Base-by-base conservation (phyloP, 495 filamentous ascomycete species). In the Lichenothelia convexa region DNA sequence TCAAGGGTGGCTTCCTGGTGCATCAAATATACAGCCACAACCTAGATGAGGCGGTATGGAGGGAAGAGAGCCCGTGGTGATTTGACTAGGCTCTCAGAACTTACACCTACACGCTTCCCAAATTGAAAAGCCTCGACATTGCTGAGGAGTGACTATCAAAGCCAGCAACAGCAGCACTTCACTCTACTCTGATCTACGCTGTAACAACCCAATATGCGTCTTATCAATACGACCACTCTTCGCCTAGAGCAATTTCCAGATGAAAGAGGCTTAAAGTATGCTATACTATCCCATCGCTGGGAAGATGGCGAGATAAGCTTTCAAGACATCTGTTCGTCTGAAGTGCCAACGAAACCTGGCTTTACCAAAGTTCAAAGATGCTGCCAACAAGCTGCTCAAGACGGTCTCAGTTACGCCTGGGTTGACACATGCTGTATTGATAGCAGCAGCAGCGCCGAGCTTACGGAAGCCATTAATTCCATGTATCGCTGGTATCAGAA, bases 341-440 rank as follows among this genome's bases (percentile, higher is more conserved):
- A 32, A 6, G 30, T 17, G 30, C 30, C 9, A 18, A 32, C 7
- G 7, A 32, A 17, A 18, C 11, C 6, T 9, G 30, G 30, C 30
- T 17, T 17, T 17, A 18, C 30, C 7, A 32, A 32, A 17, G 18
- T 32, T 32, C 8, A 32, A 17, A 8, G 16, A 6, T 8, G 8
- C 8, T 32, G 30, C 16, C 9, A 8, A 32, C 16, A 8, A 18
- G 30, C 30, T 8, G 6, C 7, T 7, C 30, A 18, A 6, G 8
- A 18, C 6, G 16, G 16, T 32, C 16, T 32, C 6, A 6, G 6
- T 6, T 32, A 32, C 16, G 30, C 16, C 30, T 32, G 30, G 42
- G 36, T 36, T 11, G 40, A 42, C 27, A 42, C 21, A 30, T 42
- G 40, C 21, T 42, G 40, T 19, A 42, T 42, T 16, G 40, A 42